Percentiles rank a stretch among this genome's conserved stretches.
Evolutionary conservation across 805 yeast species (phyloP).

Genomic region (Priceomyces carsonii): DNA sequence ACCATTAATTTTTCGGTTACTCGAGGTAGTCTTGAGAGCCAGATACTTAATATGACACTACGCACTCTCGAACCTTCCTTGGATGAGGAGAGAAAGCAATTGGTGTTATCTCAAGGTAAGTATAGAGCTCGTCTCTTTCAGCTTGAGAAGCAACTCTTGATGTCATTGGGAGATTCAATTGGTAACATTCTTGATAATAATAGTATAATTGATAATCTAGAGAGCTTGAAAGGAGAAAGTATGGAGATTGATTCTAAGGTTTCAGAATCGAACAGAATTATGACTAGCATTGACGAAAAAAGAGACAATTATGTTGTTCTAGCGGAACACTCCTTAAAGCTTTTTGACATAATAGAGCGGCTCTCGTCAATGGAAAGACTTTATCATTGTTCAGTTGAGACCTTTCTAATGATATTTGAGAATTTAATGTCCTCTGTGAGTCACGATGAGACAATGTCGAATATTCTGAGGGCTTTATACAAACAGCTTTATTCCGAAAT

Average conservation of each 20-base stretch:
- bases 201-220: slow-evolving; percentile 58
- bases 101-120: slow-evolving; percentile 58
- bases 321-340: slow-evolving; percentile 53
- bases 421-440: slow-evolving; percentile 16
- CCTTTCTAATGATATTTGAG: slow-evolving; percentile 20
- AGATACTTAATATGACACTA: slow-evolving; percentile 59
- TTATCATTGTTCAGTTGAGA: slow-evolving; percentile 59
- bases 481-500: slow-evolving; percentile 45
- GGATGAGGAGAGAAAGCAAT: slow-evolving; percentile 54
- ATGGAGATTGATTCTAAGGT: slow-evolving; percentile 52
- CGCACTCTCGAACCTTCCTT: slow-evolving; percentile 63
- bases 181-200: slow-evolving; percentile 72
- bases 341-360: slow-evolving; percentile 49
- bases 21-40: slow-evolving; percentile 60
- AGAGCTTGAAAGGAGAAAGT: slow-evolving; percentile 65
- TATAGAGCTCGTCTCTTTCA: slow-evolving; percentile 53
- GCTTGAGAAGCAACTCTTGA: slow-evolving; percentile 61
- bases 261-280: slow-evolving; percentile 52
- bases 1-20: slow-evolving; percentile 76
- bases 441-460: slow-evolving; percentile 14
- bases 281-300: slow-evolving; percentile 52
- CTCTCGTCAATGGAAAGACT: slow-evolving; percentile 42
- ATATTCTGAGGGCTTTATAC: slow-evolving; percentile 42
- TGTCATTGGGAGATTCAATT: slow-evolving; percentile 53
- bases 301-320: slow-evolving; percentile 51